phyloP scores from a whole-genome alignment of 345 rosid genomes.

The Brassica juncea region DNA sequence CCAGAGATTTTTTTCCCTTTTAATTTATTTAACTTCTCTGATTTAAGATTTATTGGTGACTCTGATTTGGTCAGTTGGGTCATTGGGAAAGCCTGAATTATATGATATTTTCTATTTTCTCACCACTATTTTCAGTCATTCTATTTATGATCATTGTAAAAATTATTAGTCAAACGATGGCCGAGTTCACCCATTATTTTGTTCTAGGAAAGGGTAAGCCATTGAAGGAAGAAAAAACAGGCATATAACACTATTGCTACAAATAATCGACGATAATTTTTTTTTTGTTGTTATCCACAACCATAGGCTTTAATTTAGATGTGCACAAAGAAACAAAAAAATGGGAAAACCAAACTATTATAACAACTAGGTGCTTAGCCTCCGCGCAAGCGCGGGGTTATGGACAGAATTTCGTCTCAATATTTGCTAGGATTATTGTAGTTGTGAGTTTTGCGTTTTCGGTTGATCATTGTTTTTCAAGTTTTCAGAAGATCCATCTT shows the following conservation, averaged over 20 bases:
- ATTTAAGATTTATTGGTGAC: conserved; percentile 30
- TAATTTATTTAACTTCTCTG: not conserved
- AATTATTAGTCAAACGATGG: conserved; percentile 30
- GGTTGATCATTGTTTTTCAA: no score
- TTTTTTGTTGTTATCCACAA: conserved; percentile 30
- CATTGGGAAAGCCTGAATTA: conserved; percentile 66
- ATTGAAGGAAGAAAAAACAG: not conserved
- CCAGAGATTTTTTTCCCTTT: conserved; percentile 12
- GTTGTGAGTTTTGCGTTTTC: no score
- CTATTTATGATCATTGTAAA: conserved; percentile 26
- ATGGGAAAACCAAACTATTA: not conserved
- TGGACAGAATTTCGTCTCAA: no score
- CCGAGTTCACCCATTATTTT: conserved; percentile 17
- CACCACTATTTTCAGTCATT: conserved; percentile 9
- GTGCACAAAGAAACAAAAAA: conserved; percentile 1
- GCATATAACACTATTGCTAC: conserved; percentile 15
- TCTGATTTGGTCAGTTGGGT: conserved; percentile 64
- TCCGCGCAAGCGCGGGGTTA: no score
- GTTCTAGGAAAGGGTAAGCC: conserved; percentile 21
- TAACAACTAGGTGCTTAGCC: no score
- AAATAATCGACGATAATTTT: conserved; percentile 20
- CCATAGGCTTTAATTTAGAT: conserved; percentile 33
- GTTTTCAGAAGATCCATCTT: no score
- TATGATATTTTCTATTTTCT: conserved; percentile 39
- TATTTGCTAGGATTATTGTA: no score